These are phyloP conservation scores for Flueggea neowawraea DNA, from an alignment of 441 rosid genomes.

Conservation along the genomic window DNA sequence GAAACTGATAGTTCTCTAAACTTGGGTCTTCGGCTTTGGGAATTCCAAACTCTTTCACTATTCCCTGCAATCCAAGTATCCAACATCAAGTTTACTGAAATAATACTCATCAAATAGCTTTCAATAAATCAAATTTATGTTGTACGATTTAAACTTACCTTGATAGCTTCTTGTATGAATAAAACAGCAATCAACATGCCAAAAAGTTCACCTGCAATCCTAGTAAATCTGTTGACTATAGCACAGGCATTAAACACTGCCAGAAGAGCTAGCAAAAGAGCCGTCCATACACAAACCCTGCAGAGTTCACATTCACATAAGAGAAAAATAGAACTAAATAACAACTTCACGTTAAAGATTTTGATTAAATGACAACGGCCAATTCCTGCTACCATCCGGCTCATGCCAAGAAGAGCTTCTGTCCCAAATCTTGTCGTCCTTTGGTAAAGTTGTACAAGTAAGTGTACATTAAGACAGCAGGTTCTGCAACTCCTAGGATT, in stretches of 20 bases:
- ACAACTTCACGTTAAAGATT: not conserved
- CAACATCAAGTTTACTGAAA: no score
- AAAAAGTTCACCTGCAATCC: constrained; percentile 58
- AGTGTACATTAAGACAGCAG: constrained; percentile 57
- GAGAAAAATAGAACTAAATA: not conserved
- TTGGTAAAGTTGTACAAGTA: constrained; percentile 54
- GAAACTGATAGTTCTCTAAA: constrained; percentile 31
- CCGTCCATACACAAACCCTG: constrained; percentile 69
- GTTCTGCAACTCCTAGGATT: constrained; percentile 61
- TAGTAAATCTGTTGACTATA: constrained; percentile 46
- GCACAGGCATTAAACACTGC: constrained; percentile 45
- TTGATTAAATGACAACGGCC: not conserved
- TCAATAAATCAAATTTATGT: not conserved
- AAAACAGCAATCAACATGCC: constrained; percentile 55
- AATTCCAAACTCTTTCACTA: constrained; percentile 36
- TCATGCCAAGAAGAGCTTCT: constrained; percentile 54
- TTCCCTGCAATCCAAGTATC: constrained; percentile 25
- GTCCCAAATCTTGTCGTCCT: constrained; percentile 31
- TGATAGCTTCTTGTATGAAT: constrained; percentile 53
- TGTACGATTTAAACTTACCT: constrained; percentile 16
- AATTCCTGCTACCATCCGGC: constrained; percentile 43
- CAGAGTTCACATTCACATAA: not conserved
- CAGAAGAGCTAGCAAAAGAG: constrained; percentile 40
- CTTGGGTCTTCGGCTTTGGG: constrained; percentile 30
- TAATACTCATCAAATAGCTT: not conserved